A percentile compares a stretch with the other conserved stretches of the same genome.
These are phyloP conservation scores for Yamadazyma kanchanaburiensis DNA, from an alignment of 1,139 yeast species.

Conservation along the genomic window DNA sequence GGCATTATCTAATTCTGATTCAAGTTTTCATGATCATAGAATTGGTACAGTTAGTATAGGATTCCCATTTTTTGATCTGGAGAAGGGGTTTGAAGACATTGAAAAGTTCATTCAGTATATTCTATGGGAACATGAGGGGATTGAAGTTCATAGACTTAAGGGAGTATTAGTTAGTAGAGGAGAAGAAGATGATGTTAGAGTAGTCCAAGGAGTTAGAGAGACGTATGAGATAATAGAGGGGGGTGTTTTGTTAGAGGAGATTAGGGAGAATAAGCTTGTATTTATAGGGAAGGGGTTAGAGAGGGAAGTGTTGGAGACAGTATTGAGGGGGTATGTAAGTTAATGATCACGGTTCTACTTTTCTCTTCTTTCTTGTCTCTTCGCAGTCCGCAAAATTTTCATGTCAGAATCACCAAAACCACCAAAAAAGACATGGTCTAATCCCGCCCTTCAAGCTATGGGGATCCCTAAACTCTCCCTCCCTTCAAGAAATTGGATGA, in stretches of 20 bases:
- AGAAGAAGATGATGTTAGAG: constrained; percentile 37
- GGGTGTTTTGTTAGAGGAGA: constrained; percentile 35
- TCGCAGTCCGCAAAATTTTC: not conserved
- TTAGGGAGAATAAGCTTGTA: constrained; percentile 56
- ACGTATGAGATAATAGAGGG: constrained; percentile 77
- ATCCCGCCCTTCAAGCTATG: constrained; percentile 86
- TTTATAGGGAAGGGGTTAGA: constrained; percentile 72
- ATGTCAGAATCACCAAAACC: constrained; percentile 3
- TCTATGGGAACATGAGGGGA: constrained; percentile 61
- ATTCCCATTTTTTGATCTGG: constrained; percentile 41
- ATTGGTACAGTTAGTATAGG: constrained; percentile 61
- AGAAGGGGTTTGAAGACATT: constrained; percentile 33
- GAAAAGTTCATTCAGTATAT: constrained; percentile 64
- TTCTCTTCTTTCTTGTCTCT: not conserved
- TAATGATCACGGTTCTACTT: too few relatives aligned
- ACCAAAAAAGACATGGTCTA: constrained; percentile 55
- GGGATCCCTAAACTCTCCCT: constrained; percentile 75
- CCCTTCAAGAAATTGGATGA: constrained; percentile 92
- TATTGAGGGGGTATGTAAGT: constrained; percentile 17
- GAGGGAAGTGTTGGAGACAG: constrained; percentile 24
- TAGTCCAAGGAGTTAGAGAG: constrained; percentile 92
- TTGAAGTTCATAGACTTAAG: constrained; percentile 80
- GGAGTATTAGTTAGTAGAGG: constrained; percentile 53
- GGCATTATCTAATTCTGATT: constrained; percentile 14
- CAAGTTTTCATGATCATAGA: constrained; percentile 44